Conservation (phyloP, 1,284 basidiomycete genomes). For the Grifola frondosa region DNA sequence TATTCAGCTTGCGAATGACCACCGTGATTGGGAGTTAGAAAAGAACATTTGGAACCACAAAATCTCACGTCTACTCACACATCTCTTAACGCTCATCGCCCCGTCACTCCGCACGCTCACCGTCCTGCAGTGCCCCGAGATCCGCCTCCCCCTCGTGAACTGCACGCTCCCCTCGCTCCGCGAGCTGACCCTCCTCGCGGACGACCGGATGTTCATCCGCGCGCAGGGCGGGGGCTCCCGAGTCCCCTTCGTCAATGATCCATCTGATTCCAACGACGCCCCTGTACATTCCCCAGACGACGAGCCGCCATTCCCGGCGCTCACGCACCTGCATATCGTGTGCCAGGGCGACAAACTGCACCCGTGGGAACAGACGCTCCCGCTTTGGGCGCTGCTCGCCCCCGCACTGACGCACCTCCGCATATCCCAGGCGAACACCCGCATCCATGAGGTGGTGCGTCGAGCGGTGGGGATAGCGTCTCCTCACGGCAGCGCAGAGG, state of each 20-base stretch:
- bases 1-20: conserved; percentile 12
- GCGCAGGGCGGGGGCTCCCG: conserved; percentile 5
- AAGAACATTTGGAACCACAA: conserved; percentile 14
- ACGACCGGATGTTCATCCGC: conserved; percentile 13
- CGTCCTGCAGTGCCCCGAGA: conserved; percentile 11
- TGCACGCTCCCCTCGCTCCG: conserved; percentile 9
- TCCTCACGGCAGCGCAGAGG: conserved; percentile 4
- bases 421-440: conserved; percentile 15
- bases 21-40: conserved; percentile 6
- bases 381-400: conserved; percentile 10
- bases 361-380: conserved; percentile 14
- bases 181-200: conserved; percentile 13
- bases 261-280: too few relatives aligned
- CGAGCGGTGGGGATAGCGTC: too few relatives aligned
- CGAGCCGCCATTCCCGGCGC: conserved; percentile 8
- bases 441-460: conserved; percentile 13
- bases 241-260: conserved; percentile 9
- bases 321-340: conserved; percentile 17
- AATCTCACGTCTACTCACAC: conserved; percentile 4
- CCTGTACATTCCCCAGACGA: not conserved
- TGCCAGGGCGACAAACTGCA: conserved; percentile 12
- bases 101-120: conserved; percentile 10
- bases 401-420: conserved; percentile 13
- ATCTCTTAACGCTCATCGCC: conserved; percentile 9
- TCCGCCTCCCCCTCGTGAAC: conserved; percentile 11